phyloP scores from a whole-genome alignment of 202 grass and related monocot genomes.

The Cymbopogon flexuosus region DNA sequence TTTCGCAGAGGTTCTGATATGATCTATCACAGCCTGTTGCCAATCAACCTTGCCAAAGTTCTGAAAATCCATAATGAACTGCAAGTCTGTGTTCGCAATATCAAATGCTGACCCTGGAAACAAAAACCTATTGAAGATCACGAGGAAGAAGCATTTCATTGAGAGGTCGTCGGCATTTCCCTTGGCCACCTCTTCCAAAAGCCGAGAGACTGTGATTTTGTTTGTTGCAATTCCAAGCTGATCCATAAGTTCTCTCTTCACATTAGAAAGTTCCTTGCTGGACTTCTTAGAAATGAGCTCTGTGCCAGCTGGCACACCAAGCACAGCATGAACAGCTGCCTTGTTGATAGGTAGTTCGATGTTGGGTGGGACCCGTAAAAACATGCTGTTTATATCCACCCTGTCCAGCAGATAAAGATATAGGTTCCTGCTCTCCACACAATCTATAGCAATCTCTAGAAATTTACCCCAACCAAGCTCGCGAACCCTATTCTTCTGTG shows the following conservation, averaged over 20 bases:
- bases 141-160: neutral
- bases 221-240: neutral
- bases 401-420: neutral
- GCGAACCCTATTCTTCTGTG: neutral
- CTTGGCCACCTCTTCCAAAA: neutral
- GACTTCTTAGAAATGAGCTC: neutral
- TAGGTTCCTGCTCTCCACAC: neutral
- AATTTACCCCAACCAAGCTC: neutral
- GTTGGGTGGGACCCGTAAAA: neutral
- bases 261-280: neutral
- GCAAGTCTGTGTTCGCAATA: neutral
- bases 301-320: neutral
- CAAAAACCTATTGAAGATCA: neutral
- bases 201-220: neutral
- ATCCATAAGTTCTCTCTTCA: neutral
- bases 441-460: neutral
- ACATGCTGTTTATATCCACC: neutral
- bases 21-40: neutral
- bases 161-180: neutral
- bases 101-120: neutral
- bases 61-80: neutral
- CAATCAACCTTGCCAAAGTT: neutral
- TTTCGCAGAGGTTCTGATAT: neutral
- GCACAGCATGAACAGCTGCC: neutral
- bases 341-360: neutral